Conservation (phyloP, 257 asterid species). For the Solanum clarkiae region DNA sequence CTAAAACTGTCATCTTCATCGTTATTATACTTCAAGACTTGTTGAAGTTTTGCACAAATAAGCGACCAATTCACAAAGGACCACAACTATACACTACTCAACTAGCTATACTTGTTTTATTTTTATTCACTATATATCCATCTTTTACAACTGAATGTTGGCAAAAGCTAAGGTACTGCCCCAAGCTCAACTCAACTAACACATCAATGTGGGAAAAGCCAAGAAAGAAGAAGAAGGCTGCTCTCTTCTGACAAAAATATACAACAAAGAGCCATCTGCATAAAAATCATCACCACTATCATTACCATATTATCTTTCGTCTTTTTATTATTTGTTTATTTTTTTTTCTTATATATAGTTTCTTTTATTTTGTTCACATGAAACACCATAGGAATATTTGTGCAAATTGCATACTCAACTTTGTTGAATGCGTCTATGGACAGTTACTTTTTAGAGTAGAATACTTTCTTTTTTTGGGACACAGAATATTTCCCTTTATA, state of each 20-base stretch:
- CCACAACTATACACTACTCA: not conserved
- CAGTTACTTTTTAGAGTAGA: slow-evolving; percentile 13
- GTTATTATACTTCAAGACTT: slow-evolving; percentile 15
- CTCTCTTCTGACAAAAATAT: slow-evolving; percentile 28
- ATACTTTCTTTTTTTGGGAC: slow-evolving; percentile 7
- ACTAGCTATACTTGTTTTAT: not conserved
- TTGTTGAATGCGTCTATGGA: slow-evolving; percentile 7
- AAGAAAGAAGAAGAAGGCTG: slow-evolving; percentile 33
- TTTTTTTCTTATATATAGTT: slow-evolving; percentile 3
- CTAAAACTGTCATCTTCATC: slow-evolving; percentile 14
- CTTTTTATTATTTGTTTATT: slow-evolving; percentile 13
- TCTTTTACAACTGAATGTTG: slow-evolving; percentile 5
- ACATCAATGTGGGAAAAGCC: slow-evolving; percentile 28
- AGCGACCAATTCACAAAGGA: slow-evolving; percentile 2
- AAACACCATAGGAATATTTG: slow-evolving; percentile 21
- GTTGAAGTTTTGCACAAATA: slow-evolving; percentile 18
- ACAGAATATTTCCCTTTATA: slow-evolving; percentile 18
- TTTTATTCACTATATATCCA: not conserved
- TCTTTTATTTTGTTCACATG: slow-evolving; percentile 8
- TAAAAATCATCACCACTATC: slow-evolving; percentile 68
- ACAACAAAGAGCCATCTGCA: slow-evolving; percentile 38
- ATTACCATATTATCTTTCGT: slow-evolving; percentile 47
- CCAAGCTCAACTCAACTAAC: slow-evolving; percentile 33
- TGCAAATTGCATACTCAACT: slow-evolving; percentile 19
- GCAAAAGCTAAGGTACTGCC: slow-evolving; percentile 7